Conservation (phyloP, 177 flowering plant species). For the Vitis hybrid region DNA sequence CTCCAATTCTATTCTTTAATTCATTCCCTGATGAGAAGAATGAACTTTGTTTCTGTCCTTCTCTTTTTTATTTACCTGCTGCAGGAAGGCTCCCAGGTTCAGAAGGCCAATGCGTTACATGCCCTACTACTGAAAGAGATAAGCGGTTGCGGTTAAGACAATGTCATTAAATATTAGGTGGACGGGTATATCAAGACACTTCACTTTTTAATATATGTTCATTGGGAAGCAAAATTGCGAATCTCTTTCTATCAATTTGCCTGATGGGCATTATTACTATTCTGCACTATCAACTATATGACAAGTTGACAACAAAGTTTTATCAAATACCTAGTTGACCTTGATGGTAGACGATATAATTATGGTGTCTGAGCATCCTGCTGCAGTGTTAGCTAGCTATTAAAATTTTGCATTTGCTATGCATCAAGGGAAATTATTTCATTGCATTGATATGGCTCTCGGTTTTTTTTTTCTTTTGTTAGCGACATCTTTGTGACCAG, state of each 20-base stretch:
- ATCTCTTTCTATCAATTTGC: not conserved
- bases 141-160: not conserved
- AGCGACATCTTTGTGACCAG: too few relatives aligned
- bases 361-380: not conserved
- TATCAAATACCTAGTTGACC: too few relatives aligned
- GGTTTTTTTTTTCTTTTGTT: too few relatives aligned
- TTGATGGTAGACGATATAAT: not conserved
- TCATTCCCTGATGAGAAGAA: not conserved
- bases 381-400: not conserved
- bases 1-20: not conserved
- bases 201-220: not conserved
- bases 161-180: too few relatives aligned
- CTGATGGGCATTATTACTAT: not conserved
- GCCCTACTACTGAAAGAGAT: constrained; percentile 60
- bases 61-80: constrained; percentile 2
- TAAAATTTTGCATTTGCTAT: too few relatives aligned
- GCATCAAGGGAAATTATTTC: too few relatives aligned
- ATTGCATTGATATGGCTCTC: too few relatives aligned
- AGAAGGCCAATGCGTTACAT: constrained; percentile 82
- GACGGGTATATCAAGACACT: not conserved
- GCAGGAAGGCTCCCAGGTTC: constrained; percentile 84
- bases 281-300: not conserved
- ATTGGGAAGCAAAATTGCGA: not conserved
- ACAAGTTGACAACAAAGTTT: too few relatives aligned
- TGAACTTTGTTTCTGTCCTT: not conserved